These are phyloP conservation scores for Dictyostelium intermedium DNA, from an alignment of 78 protist species.

Conservation along the genomic window DNA sequence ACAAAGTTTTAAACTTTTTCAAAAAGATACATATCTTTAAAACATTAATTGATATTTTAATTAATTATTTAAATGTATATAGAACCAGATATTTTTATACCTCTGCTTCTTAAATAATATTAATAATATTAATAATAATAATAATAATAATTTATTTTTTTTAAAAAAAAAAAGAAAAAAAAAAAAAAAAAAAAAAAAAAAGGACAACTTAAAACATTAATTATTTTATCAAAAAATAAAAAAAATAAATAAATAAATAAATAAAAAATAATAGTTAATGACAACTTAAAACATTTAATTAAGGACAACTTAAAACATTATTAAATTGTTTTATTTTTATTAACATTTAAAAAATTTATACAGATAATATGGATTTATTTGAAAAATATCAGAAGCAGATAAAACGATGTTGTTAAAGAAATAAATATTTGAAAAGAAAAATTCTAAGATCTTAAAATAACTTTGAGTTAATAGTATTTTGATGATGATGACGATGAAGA, in stretches of 20 bases:
- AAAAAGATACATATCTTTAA: constrained; percentile 63
- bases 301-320: background rate
- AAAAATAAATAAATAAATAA: background rate
- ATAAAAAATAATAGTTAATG: background rate
- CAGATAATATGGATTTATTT: background rate
- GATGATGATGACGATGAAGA: background rate
- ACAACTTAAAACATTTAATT: background rate
- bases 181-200: background rate
- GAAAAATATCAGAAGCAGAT: background rate
- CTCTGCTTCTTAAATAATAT: constrained; percentile 35
- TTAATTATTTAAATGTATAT: constrained; percentile 36
- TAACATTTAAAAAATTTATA: background rate
- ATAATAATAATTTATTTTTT: background rate
- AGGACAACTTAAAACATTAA: too few species aligned
- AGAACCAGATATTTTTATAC: constrained; percentile 78
- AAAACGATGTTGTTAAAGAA: background rate
- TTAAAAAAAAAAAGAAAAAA: background rate
- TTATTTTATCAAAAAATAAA: background rate
- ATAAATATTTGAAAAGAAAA: background rate
- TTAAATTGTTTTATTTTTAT: background rate
- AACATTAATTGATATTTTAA: constrained; percentile 27
- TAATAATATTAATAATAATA: background rate
- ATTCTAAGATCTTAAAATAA: background rate
- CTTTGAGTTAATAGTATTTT: background rate
- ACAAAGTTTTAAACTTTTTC: constrained; percentile 28